These are phyloP conservation scores for Trametes villosa DNA, from an alignment of 768 basidiomycete species.

Conservation along the genomic window DNA sequence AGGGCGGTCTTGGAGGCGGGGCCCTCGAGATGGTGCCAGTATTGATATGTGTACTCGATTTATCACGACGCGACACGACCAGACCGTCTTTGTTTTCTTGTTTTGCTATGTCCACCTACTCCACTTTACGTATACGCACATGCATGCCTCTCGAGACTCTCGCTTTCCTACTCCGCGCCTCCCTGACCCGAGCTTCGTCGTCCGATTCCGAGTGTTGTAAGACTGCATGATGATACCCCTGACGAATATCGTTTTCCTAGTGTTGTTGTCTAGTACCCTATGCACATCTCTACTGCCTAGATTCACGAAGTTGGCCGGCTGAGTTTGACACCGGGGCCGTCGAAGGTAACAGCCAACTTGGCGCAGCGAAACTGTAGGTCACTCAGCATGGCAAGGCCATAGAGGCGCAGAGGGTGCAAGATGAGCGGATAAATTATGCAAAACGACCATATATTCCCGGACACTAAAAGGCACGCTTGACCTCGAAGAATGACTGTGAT, in stretches of 20 bases:
- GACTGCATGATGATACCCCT: slow-evolving; percentile 26
- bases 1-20: slow-evolving; percentile 16
- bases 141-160: neutral
- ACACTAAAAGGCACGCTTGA: slow-evolving; percentile 79
- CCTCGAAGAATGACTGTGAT: slow-evolving; percentile 87
- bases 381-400: too few relatives aligned
- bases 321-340: neutral
- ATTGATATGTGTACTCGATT: slow-evolving; percentile 17
- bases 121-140: slow-evolving; percentile 5
- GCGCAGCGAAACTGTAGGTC: too few relatives aligned
- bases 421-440: slow-evolving; percentile 19
- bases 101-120: slow-evolving; percentile 25
- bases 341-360: neutral
- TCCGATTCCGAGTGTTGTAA: slow-evolving; percentile 8
- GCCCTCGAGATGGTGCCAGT: slow-evolving; percentile 3
- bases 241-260: neutral
- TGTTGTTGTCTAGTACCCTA: slow-evolving; percentile 22
- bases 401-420: neutral
- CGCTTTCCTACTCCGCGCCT: neutral
- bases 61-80: slow-evolving; percentile 24
- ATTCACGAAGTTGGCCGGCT: neutral
- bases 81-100: slow-evolving; percentile 11
- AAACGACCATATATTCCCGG: slow-evolving; percentile 11
- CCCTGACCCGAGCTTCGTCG: neutral
- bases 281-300: slow-evolving; percentile 19